Conservation (phyloP, 345 rosid genomes). For the Euphorbia peplus region DNA sequence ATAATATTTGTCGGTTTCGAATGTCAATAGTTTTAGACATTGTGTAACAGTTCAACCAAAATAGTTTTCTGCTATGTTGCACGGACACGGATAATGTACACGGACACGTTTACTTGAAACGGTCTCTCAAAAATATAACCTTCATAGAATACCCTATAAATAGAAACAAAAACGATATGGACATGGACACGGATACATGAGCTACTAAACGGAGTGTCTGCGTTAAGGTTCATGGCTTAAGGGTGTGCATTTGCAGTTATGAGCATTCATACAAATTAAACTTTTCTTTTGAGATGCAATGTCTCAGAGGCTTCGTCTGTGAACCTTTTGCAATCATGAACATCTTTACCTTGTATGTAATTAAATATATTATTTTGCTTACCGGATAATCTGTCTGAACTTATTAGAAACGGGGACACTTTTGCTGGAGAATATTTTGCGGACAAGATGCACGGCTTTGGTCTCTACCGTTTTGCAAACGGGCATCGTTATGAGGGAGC, state of each 20-base stretch:
- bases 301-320: not conserved
- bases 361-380: not conserved
- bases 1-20: not conserved
- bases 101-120: too few relatives aligned
- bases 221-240: not conserved
- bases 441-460: conserved; percentile 97
- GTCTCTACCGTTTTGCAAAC: conserved; percentile 78
- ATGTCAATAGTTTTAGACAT: not conserved
- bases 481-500: conserved; percentile 97
- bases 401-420: conserved; percentile 75
- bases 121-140: too few relatives aligned
- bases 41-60: not conserved
- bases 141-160: too few relatives aligned
- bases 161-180: too few relatives aligned
- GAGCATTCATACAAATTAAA: not conserved
- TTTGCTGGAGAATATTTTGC: conserved; percentile 97
- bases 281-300: not conserved
- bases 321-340: not conserved
- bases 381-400: not conserved
- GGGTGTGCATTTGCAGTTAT: not conserved
- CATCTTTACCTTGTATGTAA: not conserved
- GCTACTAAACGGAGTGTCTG: too few relatives aligned
- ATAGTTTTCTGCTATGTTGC: too few relatives aligned
- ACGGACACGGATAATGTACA: too few relatives aligned
- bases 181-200: too few relatives aligned